Evolutionary conservation across 2,329 filamentous ascomycete genomes (phyloP), one percentile per base, ranked within the genome.

Genomic region (Scytalidium lignicola): DNA sequence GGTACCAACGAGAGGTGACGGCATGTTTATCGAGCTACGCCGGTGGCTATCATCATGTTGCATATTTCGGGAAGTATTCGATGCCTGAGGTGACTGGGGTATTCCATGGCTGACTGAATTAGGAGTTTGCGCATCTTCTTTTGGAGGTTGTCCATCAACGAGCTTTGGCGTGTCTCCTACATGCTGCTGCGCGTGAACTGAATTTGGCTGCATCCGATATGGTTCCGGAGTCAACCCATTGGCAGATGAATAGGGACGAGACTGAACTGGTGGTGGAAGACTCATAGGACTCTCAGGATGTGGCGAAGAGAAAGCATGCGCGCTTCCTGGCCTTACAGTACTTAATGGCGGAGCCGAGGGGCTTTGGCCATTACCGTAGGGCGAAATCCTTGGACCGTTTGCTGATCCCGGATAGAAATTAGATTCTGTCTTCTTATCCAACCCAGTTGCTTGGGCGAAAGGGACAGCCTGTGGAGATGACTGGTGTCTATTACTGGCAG

Each of bases 241-340:
- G 7, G 54, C 49, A 45, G 60, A 60, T 6, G 52, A 55, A 45
- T 61, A 63, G 8, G 49, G 32, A 10, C 54, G 53, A 12, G 55
- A 53, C 43, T 62, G 58, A 29, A 26, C 52, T 9, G 63, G 63
- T 18, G 62, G 63, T 42, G 62, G 62, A 9, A 66, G 56, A 50
- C 58, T 62, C 10, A 59, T 63, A 23, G 63, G 62, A 40, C 63
- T 65, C 23, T 63, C 54, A 23, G 58, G 60, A 44, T 54, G 55
- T 18, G 63, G 63, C 8, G 63, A 63, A 18, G 63, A 63, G 32
- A 64, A 65, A 19, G 55, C 57, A 44, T 65, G 59, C 13, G 58
- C 55, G 43, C 57, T 62, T 18, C 56, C 40, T 26, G 60, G 55
- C 21, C 51, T 49, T 18, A 51, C 46, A 39, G 50, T 46, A 17